Evolutionary conservation across 1,139 yeast genomes (phyloP), one percentile per base, ranked within the genome.

Genomic region (Candida glucosophila): DNA sequence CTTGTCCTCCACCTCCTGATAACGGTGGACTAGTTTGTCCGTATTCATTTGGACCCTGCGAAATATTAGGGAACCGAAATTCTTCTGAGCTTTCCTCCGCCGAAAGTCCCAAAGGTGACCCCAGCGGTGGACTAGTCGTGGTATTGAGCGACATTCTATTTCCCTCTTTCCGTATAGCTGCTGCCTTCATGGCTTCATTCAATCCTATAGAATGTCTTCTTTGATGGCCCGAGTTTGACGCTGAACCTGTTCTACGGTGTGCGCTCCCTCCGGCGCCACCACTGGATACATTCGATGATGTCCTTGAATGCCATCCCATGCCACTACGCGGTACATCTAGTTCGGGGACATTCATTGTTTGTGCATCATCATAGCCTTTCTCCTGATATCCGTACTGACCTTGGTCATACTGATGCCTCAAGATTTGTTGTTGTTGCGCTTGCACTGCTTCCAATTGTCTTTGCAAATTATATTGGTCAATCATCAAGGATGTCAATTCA

Each of bases 141-240:
- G 7, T 8, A 30, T 33, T 10, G 28, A 57, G 46, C 2, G 63
- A 46, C 17, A 51, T 42, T 36, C 58, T 47, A 33, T 61, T 63
- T 16, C 51, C 49, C 51, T 85, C 95, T 26, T 86, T 88, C 36
- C 63, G 70, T 43, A 74, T 75, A 5, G 95, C 95, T 10, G 98
- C 98, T 4, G 97, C 97, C 40, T 80, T 78, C 43, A 83, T 88
- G 10, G 98, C 98, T 52, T 90, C 98, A 31, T 79, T 79, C 32
- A 90, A 63, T 2, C 95, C 97, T 34, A 90, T 59, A 0, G 96
- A 86, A 47, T 90, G 98, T 52, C 98, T 73, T 57, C 98, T 75
- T 26, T 68, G 64, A 47, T 90, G 98, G 20, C 96, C 95, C 15
- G 43, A 31, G 18, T 47, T 44, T 10, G 55, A 40, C 12, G 53